Base-by-base conservation (phyloP, 2,329 filamentous ascomycete genomes). In the Hypoxylon sp. region DNA sequence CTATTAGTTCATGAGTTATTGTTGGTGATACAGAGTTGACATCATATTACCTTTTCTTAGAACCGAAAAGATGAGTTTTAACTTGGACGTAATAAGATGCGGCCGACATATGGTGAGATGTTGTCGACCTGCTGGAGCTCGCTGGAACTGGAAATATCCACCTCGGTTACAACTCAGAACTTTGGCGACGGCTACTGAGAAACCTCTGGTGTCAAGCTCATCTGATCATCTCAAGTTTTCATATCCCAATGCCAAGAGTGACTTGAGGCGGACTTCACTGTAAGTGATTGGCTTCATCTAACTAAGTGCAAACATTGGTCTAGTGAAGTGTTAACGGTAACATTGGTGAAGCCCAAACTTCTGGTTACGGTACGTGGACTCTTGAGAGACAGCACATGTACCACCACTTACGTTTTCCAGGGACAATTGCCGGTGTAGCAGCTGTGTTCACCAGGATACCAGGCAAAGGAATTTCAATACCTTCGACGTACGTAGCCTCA, bases 371-470 rank as follows among this genome's bases (percentile, higher is more conserved):
- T 81, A 71, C 56, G 75, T 49, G 1, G 25, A n/a, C 36, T 19
- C 19, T 5, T 28, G 34, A 45, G 36, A 53, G 9, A 30, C 32
- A 17, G 7, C 32, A 38, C 21, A 17, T 51, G 28, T 50, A n/a
- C 34, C 25, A 17, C 45, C 21, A 51, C 73, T 76, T 52, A 75
- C 61, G 2, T 51, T 51, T 52, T 7, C 23, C 3, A 70, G 91
- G 68, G 91, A 94, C 73, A 91, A 93, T 74, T 94, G 92, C 75
- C 90, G 89, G 64, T 94, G 91, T 75, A 73, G 78, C 1, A 77
- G 81, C 65, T 94, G 92, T 75, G 84, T 91, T 23, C 90, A 93
- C 77, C 86, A 87, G 62, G 86, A 89, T 67, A 94, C 92, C 3
- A 88, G 85, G 77, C 92, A 94, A 78, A 83, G 90, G 25, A 85